These are phyloP conservation scores for Magnaporthiopsis poae DNA, from an alignment of 2,329 filamentous ascomycete genomes.

Conservation along the genomic window DNA sequence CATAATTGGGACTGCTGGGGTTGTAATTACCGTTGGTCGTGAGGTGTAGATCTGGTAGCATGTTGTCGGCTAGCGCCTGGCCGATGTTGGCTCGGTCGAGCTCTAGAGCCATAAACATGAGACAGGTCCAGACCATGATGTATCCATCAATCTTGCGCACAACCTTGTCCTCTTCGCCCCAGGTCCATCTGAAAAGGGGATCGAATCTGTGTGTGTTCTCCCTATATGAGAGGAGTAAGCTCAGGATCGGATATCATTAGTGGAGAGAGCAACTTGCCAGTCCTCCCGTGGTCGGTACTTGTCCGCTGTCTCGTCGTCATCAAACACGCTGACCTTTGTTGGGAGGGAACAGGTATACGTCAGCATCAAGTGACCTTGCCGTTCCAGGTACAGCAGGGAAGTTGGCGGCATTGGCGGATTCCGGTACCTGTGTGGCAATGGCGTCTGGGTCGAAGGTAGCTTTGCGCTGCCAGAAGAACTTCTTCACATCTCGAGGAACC, in stretches of 20 bases:
- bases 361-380: not conserved
- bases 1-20: not conserved
- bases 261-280: slow-evolving; percentile 15
- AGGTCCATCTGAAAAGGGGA: slow-evolving; percentile 32
- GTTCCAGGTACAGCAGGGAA: not conserved
- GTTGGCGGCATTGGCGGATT: not conserved
- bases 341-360: not conserved
- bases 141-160: slow-evolving; percentile 35
- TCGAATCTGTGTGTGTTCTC: slow-evolving; percentile 39
- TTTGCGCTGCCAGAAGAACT: slow-evolving; percentile 25
- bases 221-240: slow-evolving; percentile 15
- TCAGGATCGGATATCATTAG: slow-evolving; percentile 1
- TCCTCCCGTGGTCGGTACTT: slow-evolving; percentile 23
- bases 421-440: slow-evolving; percentile 26
- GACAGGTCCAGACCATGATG: slow-evolving; percentile 35
- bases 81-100: slow-evolving; percentile 37
- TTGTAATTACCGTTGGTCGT: slow-evolving; percentile 31
- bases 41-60: slow-evolving; percentile 32
- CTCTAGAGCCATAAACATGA: slow-evolving; percentile 42
- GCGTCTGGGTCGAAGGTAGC: slow-evolving; percentile 21
- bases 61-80: slow-evolving; percentile 39
- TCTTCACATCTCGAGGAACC: slow-evolving; percentile 18
- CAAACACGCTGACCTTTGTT: slow-evolving; percentile 25
- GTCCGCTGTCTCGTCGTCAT: slow-evolving; percentile 24
- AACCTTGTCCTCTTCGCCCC: slow-evolving; percentile 27